Conservation (phyloP, 306 rosid genomes). For the Quercus suber region DNA sequence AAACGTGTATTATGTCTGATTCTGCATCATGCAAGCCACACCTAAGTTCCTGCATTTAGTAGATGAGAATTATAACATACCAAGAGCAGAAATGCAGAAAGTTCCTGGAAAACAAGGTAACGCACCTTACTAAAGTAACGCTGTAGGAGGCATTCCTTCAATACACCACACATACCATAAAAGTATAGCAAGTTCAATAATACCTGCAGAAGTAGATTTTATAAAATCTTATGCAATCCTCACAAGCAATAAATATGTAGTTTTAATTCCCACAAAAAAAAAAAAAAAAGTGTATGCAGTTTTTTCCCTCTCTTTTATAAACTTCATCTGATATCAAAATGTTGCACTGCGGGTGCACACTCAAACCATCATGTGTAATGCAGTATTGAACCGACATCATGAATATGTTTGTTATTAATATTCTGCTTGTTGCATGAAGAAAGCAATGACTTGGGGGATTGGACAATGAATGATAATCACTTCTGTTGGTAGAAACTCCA, state of each 20-base stretch:
- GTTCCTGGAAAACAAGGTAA: slow-evolving; percentile 3
- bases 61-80: slow-evolving; percentile 4
- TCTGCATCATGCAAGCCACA: slow-evolving; percentile 57
- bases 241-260: background rate
- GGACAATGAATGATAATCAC: background rate
- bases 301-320: background rate
- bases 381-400: background rate
- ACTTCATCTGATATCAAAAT: background rate
- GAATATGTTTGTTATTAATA: background rate
- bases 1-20: slow-evolving; percentile 57
- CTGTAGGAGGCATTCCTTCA: slow-evolving; percentile 87
- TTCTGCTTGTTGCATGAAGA: background rate
- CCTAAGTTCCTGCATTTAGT: slow-evolving; percentile 63
- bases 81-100: background rate
- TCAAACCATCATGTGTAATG: background rate
- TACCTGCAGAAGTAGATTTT: slow-evolving; percentile 43
- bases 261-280: background rate
- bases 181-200: slow-evolving; percentile 68
- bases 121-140: slow-evolving; percentile 83
- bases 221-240: slow-evolving; percentile 4
- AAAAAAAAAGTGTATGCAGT: background rate
- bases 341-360: background rate
- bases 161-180: slow-evolving; percentile 76
- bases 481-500: background rate
- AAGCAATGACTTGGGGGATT: background rate